A percentile compares a stretch with the other conserved stretches of the same genome.
Conservation (phyloP, 2,329 filamentous ascomycete species). For the Arthrobotrys megalospora region DNA sequence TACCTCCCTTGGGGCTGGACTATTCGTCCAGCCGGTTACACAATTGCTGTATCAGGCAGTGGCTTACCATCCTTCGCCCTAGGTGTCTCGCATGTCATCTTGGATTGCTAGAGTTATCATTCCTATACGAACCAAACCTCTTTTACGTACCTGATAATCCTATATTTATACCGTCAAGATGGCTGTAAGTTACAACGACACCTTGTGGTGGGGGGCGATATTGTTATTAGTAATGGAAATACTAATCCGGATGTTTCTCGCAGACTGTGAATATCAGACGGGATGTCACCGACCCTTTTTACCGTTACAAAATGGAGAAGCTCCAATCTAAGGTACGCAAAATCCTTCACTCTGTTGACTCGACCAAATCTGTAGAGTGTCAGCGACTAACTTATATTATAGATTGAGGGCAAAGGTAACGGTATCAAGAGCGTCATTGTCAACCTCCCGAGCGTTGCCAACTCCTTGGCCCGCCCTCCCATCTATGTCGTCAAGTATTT, state of each 20-base stretch:
- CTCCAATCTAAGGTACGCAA: constrained; percentile 82
- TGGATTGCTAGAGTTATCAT: constrained; percentile 51
- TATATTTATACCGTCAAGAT: constrained; percentile 51
- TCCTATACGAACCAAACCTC: constrained; percentile 57
- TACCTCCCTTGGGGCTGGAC: background rate
- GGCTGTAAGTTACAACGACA: constrained; percentile 46
- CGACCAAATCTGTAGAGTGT: background rate
- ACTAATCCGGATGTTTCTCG: background rate
- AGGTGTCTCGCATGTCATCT: constrained; percentile 61
- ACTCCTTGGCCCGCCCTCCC: constrained; percentile 91
- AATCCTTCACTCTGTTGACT: background rate
- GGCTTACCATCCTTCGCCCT: constrained; percentile 1
- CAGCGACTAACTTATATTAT: constrained; percentile 9
- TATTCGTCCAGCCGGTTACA: background rate
- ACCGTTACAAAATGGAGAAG: constrained; percentile 99
- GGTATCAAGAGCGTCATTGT: constrained; percentile 99
- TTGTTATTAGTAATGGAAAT: constrained; percentile 21
- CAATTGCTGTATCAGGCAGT: background rate
- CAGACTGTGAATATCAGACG: constrained; percentile 94
- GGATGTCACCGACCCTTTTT: constrained; percentile 98
- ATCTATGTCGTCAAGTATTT: constrained; percentile 99
- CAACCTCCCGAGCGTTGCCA: constrained; percentile 93
- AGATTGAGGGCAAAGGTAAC: constrained; percentile 98
- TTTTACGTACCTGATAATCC: constrained; percentile 57
- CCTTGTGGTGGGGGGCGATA: constrained; percentile 3